These are phyloP conservation scores for Coemansia sp. DNA, from an alignment of 371 early-diverging fungal genomes.

Conservation along the genomic window DNA sequence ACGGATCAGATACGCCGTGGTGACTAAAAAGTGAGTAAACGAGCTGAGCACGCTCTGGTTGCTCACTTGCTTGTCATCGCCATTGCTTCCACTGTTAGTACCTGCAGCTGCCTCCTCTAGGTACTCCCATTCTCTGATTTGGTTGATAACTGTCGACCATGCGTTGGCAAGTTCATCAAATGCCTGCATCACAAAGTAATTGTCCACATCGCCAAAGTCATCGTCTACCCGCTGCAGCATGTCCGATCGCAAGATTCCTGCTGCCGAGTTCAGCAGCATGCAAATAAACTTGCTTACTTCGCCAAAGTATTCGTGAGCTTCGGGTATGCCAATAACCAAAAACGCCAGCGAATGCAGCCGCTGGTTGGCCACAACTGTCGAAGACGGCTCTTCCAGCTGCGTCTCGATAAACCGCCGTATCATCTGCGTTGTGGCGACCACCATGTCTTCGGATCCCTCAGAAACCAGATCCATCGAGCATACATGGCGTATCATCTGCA, in stretches of 20 bases:
- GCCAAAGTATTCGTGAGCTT: constrained; percentile 45
- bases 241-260: constrained; percentile 32
- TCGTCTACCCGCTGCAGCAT: constrained; percentile 30
- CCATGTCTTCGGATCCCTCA: constrained; percentile 45
- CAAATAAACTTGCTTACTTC: constrained; percentile 45
- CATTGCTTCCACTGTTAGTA: neutral
- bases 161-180: constrained; percentile 50
- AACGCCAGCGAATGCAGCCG: constrained; percentile 38
- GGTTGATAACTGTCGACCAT: constrained; percentile 39
- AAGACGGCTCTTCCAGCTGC: constrained; percentile 40
- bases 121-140: constrained; percentile 35
- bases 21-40: constrained; percentile 36
- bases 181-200: constrained; percentile 52
- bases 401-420: constrained; percentile 47
- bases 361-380: constrained; percentile 16
- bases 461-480: constrained; percentile 39
- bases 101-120: constrained; percentile 12
- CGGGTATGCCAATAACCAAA: constrained; percentile 33
- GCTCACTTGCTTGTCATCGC: neutral
- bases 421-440: constrained; percentile 49
- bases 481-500: constrained; percentile 41
- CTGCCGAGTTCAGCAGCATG: constrained; percentile 34
- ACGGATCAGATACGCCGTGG: constrained; percentile 43
- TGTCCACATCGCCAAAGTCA: constrained; percentile 48
- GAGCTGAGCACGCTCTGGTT: constrained; percentile 24